A percentile compares a stretch with the other conserved stretches of the same genome.
Conservation (phyloP, 2,329 filamentous ascomycete species). For the Dothiorella sarmentorum region DNA sequence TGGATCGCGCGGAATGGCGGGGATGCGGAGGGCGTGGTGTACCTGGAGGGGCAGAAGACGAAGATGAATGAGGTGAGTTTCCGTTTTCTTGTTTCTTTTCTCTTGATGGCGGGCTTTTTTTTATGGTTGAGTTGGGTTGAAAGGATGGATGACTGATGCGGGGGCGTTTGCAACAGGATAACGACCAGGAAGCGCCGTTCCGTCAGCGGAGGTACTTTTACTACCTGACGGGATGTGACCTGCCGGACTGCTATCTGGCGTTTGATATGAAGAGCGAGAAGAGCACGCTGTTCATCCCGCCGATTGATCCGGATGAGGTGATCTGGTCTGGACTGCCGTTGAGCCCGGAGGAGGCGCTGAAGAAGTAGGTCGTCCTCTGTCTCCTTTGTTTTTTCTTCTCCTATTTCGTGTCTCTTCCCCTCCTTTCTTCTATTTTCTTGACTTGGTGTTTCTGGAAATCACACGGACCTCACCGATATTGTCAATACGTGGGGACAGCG, state of each 20-base stretch:
- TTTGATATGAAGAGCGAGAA: constrained; percentile 74
- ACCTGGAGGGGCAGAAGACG: constrained; percentile 80
- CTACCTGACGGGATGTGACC: constrained; percentile 83
- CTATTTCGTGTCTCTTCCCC: no score
- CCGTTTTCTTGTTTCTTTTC: not conserved
- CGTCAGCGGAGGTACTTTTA: constrained; percentile 91
- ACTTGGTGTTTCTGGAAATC: no score
- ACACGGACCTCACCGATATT: no score
- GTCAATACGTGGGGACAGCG: no score
- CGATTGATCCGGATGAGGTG: constrained; percentile 80
- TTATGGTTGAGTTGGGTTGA: not conserved
- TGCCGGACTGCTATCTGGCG: constrained; percentile 74
- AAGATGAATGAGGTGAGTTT: constrained; percentile 62
- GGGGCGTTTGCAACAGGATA: constrained; percentile 56
- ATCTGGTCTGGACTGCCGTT: constrained; percentile 91
- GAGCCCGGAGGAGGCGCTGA: constrained; percentile 68
- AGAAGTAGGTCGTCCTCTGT: constrained; percentile 60
- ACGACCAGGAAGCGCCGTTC: constrained; percentile 69
- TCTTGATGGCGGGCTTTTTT: not conserved
- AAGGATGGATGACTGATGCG: not conserved
- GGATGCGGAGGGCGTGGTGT: constrained; percentile 67
- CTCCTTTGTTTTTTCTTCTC: not conserved
- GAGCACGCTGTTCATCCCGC: constrained; percentile 86
- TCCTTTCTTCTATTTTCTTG: no score
- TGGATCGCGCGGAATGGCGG: constrained; percentile 67